Evolutionary conservation across 2,329 filamentous ascomycete species (phyloP).

Genomic region (Colletotrichum sidae): DNA sequence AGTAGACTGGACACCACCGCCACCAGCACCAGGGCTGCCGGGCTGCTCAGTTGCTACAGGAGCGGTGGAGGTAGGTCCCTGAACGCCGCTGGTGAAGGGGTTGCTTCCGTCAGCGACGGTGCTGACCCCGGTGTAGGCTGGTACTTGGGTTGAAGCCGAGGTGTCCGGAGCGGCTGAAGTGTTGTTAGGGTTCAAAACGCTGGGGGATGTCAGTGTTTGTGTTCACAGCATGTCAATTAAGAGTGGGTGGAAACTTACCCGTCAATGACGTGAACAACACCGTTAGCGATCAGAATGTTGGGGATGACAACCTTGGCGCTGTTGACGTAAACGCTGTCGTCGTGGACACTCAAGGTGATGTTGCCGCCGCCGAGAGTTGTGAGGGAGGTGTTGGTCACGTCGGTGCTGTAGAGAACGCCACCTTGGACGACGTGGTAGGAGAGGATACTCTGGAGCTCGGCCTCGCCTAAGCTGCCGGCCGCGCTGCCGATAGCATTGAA

Average conservation of each 20-base stretch:
- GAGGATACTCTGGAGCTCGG: constrained; percentile 64
- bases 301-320: constrained; percentile 61
- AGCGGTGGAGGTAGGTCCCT: constrained; percentile 54
- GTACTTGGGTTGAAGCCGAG: constrained; percentile 56
- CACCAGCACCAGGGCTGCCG: constrained; percentile 22
- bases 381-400: constrained; percentile 32
- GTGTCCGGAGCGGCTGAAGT: constrained; percentile 55
- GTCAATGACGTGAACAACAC: constrained; percentile 69
- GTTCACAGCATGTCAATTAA: background rate
- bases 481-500: constrained; percentile 68
- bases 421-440: constrained; percentile 73
- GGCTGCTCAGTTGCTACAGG: constrained; percentile 46
- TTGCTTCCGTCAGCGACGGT: constrained; percentile 55
- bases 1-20: constrained; percentile 38
- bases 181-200: constrained; percentile 69
- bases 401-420: constrained; percentile 63
- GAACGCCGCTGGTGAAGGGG: constrained; percentile 68
- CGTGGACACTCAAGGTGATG: constrained; percentile 47
- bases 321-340: constrained; percentile 58
- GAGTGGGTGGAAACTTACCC: constrained; percentile 52
- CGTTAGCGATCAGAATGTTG: constrained; percentile 64
- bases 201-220: constrained; percentile 38
- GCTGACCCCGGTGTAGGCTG: constrained; percentile 66
- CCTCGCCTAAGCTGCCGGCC: constrained; percentile 57
- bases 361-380: constrained; percentile 42